These are phyloP conservation scores for Auricularia heimuer DNA, from an alignment of 768 basidiomycete species.

Conservation along the genomic window DNA sequence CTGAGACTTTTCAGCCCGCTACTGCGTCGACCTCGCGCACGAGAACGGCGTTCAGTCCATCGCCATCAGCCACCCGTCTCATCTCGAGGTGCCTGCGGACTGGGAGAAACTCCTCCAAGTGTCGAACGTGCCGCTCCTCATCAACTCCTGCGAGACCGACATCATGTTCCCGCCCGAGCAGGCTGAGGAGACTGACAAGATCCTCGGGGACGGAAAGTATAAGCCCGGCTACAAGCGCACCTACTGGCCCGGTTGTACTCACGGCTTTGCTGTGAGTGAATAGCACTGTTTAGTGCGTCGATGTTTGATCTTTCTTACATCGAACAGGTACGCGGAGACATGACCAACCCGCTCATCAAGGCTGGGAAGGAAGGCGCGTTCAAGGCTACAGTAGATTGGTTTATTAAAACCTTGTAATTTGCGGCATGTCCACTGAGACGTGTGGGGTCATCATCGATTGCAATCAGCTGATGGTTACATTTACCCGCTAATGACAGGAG, in stretches of 20 bases:
- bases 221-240: constrained; percentile 10
- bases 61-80: constrained; percentile 6
- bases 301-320: background rate
- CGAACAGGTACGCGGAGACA: constrained; percentile 7
- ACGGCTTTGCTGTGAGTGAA: constrained; percentile 18
- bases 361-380: constrained; percentile 12
- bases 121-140: constrained; percentile 48
- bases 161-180: constrained; percentile 11
- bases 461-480: too few species aligned
- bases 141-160: constrained; percentile 43
- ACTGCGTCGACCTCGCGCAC: constrained; percentile 8
- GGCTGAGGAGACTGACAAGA: constrained; percentile 10
- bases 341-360: constrained; percentile 13
- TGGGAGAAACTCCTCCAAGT: constrained; percentile 6
- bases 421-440: too few species aligned
- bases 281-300: background rate
- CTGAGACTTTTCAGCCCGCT: constrained; percentile 2
- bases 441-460: too few species aligned
- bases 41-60: constrained; percentile 7
- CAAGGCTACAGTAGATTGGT: constrained; percentile 13
- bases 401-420: constrained; percentile 5
- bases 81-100: constrained; percentile 6
- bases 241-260: constrained; percentile 12
- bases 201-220: constrained; percentile 16
- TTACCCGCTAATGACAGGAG: too few species aligned